Conservation (phyloP, 2,329 filamentous ascomycete genomes). For the Beauveria medogensis region DNA sequence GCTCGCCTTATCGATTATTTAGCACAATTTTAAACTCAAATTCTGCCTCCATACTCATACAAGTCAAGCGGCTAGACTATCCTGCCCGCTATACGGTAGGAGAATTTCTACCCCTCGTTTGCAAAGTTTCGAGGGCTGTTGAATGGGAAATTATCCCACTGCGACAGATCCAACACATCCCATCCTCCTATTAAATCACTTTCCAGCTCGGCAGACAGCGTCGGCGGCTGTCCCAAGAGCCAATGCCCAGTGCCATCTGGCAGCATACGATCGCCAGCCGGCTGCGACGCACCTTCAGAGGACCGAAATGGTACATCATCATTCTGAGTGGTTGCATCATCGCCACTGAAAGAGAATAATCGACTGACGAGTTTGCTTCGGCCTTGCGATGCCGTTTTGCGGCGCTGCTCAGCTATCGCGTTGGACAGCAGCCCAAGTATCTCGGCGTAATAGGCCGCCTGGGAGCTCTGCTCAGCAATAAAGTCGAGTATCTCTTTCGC, state of each 20-base stretch:
- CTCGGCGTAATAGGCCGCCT: slow-evolving; percentile 49
- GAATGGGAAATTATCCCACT: slow-evolving; percentile 26
- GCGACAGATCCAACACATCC: slow-evolving; percentile 23
- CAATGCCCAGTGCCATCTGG: slow-evolving; percentile 1
- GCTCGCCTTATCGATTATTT: too few relatives aligned
- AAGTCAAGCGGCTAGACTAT: too few relatives aligned
- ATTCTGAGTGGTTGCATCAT: not conserved
- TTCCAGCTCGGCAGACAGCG: not conserved
- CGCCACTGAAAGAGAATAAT: slow-evolving; percentile 16
- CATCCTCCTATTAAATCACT: slow-evolving; percentile 15
- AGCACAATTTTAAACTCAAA: too few relatives aligned
- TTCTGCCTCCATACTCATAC: too few relatives aligned
- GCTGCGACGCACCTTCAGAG: not conserved
- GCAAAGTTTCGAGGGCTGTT: slow-evolving; percentile 9
- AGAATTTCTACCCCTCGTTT: not conserved
- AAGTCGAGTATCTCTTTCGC: slow-evolving; percentile 41
- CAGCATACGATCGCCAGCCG: not conserved
- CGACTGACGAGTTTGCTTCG: slow-evolving; percentile 22
- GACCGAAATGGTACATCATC: not conserved
- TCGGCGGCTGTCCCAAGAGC: not conserved
- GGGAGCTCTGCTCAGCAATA: slow-evolving; percentile 41
- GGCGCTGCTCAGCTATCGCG: slow-evolving; percentile 34
- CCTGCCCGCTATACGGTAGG: not conserved
- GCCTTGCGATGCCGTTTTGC: slow-evolving; percentile 16
- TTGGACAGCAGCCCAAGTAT: slow-evolving; percentile 41